phyloP scores from a whole-genome alignment of 805 yeast species.

The Cyberlindnera subsufficiens region DNA sequence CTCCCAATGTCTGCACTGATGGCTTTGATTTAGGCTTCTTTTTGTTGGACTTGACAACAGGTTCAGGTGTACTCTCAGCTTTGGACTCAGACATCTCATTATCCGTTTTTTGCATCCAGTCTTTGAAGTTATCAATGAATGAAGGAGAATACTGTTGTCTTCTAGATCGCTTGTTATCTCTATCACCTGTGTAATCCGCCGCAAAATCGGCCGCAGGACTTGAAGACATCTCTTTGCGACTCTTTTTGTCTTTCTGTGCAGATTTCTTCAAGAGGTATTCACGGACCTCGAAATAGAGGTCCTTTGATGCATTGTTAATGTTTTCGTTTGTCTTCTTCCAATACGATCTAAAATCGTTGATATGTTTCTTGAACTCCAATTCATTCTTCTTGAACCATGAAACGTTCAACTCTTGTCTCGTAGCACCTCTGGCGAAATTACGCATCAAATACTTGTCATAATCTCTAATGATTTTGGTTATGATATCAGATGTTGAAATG shows the following conservation, averaged over 20 bases:
- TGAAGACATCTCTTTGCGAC: slow-evolving; percentile 1
- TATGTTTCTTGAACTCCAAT: slow-evolving; percentile 86
- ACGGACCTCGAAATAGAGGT: slow-evolving; percentile 78
- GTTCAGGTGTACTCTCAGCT: slow-evolving; percentile 6
- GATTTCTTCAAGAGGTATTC: slow-evolving; percentile 56
- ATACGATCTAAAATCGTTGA: slow-evolving; percentile 79
- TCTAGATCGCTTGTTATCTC: slow-evolving; percentile 18
- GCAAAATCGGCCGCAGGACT: slow-evolving; percentile 28
- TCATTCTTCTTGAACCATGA: slow-evolving; percentile 98
- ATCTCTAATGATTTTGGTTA: slow-evolving; percentile 90
- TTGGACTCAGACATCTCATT: slow-evolving; percentile 8
- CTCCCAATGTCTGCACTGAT: slow-evolving; percentile 2
- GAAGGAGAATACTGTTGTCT: slow-evolving; percentile 17
- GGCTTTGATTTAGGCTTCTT: background rate
- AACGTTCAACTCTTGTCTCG: slow-evolving; percentile 92
- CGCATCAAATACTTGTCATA: slow-evolving; percentile 96
- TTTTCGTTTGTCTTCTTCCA: slow-evolving; percentile 71
- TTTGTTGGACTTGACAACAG: background rate
- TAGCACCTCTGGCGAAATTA: slow-evolving; percentile 96
- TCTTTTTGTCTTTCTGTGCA: slow-evolving; percentile 14
- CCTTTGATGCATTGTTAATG: slow-evolving; percentile 69
- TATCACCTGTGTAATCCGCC: slow-evolving; percentile 62
- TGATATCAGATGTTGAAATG: slow-evolving; percentile 90
- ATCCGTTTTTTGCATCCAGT: slow-evolving; percentile 30
- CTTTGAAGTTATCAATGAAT: slow-evolving; percentile 26